Evolutionary conservation across 2,329 filamentous ascomycete genomes (phyloP).

Genomic region (Cadophora gregata): DNA sequence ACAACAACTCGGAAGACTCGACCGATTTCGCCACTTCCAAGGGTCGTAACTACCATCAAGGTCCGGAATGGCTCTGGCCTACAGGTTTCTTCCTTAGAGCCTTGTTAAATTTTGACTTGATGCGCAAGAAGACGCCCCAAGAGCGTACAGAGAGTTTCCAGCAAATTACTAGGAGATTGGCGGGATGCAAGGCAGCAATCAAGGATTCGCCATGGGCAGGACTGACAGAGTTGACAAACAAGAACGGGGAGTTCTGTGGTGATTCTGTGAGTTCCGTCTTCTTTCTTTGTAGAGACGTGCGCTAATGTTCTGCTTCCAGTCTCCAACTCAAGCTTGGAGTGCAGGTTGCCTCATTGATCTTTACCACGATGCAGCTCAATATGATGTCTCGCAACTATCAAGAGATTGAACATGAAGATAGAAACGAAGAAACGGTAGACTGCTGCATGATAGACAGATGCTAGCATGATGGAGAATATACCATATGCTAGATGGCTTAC

Average conservation of each 20-base stretch:
- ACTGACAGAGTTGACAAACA: conserved; percentile 90
- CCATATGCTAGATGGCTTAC: background rate
- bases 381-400: conserved; percentile 36
- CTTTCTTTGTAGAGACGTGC: background rate
- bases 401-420: background rate
- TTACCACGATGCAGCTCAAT: conserved; percentile 81
- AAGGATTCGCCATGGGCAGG: conserved; percentile 84
- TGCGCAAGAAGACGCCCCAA: conserved; percentile 67
- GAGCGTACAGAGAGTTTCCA: conserved; percentile 89
- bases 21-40: conserved; percentile 91
- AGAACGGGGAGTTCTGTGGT: conserved; percentile 79
- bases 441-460: background rate
- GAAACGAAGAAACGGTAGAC: background rate
- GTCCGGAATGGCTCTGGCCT: conserved; percentile 98
- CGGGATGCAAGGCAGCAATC: conserved; percentile 86
- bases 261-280: conserved; percentile 75
- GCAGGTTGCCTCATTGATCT: conserved; percentile 93
- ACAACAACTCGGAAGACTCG: conserved; percentile 93
- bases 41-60: conserved; percentile 97
- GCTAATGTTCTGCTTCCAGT: conserved; percentile 54
- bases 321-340: conserved; percentile 96
- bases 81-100: conserved; percentile 95
- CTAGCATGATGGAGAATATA: background rate
- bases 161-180: conserved; percentile 84
- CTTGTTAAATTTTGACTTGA: conserved; percentile 86